Base-by-base conservation (phyloP, 495 filamentous ascomycete genomes). In the Glarea lozoyensis region DNA sequence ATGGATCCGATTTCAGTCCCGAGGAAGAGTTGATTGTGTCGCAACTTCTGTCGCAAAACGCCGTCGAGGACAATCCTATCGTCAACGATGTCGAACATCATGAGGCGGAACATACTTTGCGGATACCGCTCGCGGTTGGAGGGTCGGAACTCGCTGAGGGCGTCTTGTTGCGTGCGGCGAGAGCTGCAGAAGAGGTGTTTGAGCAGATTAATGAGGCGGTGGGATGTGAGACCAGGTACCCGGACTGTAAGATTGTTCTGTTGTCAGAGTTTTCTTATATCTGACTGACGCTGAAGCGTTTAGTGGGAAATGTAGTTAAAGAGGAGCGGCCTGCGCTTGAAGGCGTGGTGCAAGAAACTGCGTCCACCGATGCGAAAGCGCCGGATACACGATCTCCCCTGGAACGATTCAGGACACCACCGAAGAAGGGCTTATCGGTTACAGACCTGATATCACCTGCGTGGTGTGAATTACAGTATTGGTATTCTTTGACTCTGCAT, bases 401-500 rank as follows among this genome's bases (percentile, higher is more conserved):
- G 10, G 53, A 88, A 42, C 81, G 87, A 23, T 97, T 94, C 56
- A 81, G 92, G 17, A 77, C 74, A 1, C 70, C 73, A 16, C 85
- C 85, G 0, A 81, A 74, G 50, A 89, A 85, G 52, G 74, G 84
- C 0, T 75, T 98, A n/a, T 87, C 84, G 1, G 92, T 98, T 3
- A 85, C 87, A 2, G 92, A 98, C 60, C 58, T 98, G 31, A 74
- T 90, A 1, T 82, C 83, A 11, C 88, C 88, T 2, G 77, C 88
- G 7, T 98, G 92, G 92, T 98, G 92, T 59, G 93, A 98, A 60
- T 62, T 96, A 33, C 92, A 98, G 58, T 90, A 94, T 52, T 84
- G 77, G 70, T 97, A 88, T 65, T 81, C 76, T 0, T 71, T 98
- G 22, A 84, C 78, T 2, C 78, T 75, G 32, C 62, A 61, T 12